These are phyloP conservation scores for Backusella liffmaniae DNA, from an alignment of 192 early-diverging fungal species.

Conservation along the genomic window DNA sequence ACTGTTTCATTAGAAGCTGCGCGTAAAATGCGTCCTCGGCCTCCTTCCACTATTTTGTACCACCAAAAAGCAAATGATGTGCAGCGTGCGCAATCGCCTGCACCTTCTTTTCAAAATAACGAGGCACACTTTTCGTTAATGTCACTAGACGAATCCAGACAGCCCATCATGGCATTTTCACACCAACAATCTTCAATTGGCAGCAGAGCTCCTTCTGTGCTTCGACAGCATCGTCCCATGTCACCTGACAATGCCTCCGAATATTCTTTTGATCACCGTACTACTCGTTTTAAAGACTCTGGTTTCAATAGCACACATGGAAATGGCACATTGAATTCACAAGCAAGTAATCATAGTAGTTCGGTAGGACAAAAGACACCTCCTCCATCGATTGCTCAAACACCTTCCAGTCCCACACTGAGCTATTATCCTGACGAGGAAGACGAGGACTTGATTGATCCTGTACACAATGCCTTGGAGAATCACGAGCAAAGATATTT, in stretches of 20 bases:
- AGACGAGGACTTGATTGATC: conserved; percentile 34
- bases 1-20: conserved; percentile 55
- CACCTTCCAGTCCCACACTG: neutral
- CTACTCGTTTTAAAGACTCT: conserved; percentile 8
- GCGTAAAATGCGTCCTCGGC: conserved; percentile 44
- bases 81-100: conserved; percentile 41
- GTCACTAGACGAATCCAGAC: conserved; percentile 6
- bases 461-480: neutral
- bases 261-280: neutral
- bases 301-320: conserved; percentile 12
- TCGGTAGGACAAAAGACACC: neutral
- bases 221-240: neutral
- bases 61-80: conserved; percentile 36
- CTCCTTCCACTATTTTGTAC: conserved; percentile 20
- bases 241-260: neutral
- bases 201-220: conserved; percentile 25
- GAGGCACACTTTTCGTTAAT: conserved; percentile 5
- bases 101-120: conserved; percentile 24
- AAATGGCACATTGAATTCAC: neutral
- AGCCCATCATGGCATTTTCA: conserved; percentile 41
- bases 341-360: neutral
- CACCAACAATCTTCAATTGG: conserved; percentile 48
- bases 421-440: conserved; percentile 23
- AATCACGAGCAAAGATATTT: neutral
- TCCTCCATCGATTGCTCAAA: neutral